Evolutionary conservation across 352 stramenopile species (phyloP).

Genomic region (Pythium sukuiense): DNA sequence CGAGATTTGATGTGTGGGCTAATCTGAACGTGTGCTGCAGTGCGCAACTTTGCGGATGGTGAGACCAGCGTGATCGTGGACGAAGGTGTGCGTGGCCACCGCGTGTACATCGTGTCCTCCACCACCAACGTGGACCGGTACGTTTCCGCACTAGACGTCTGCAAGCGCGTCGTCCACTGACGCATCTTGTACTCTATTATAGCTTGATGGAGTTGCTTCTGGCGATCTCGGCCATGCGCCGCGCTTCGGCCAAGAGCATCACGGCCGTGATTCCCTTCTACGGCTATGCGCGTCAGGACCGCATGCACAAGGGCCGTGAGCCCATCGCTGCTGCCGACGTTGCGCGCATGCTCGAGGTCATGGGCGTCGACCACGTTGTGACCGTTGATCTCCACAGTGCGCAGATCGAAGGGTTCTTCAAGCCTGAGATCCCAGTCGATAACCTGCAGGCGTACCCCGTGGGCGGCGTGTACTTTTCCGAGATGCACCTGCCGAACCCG

Average conservation of each 20-base stretch:
- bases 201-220: conserved; percentile 86
- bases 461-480: conserved; percentile 84
- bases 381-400: conserved; percentile 87
- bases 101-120: conserved; percentile 87
- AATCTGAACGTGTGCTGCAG: conserved; percentile 31
- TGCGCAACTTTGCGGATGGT: conserved; percentile 82
- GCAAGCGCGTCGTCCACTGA: background rate
- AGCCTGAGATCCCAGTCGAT: conserved; percentile 82
- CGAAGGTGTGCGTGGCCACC: conserved; percentile 77
- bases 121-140: conserved; percentile 86
- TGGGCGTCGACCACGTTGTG: conserved; percentile 88
- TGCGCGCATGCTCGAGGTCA: conserved; percentile 87
- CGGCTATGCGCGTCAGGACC: conserved; percentile 83
- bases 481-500: conserved; percentile 63
- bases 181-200: background rate
- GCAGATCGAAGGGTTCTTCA: conserved; percentile 89
- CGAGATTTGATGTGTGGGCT: too few relatives aligned
- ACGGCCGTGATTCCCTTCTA: conserved; percentile 89
- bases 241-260: conserved; percentile 84
- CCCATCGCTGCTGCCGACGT: conserved; percentile 82
- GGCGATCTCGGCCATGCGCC: conserved; percentile 82
- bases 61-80: conserved; percentile 79
- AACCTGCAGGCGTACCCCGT: conserved; percentile 87
- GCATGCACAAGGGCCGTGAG: conserved; percentile 83
- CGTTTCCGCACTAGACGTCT: background rate